These are phyloP conservation scores for Cytospora mali DNA, from an alignment of 2,329 filamentous ascomycete species.

Conservation along the genomic window DNA sequence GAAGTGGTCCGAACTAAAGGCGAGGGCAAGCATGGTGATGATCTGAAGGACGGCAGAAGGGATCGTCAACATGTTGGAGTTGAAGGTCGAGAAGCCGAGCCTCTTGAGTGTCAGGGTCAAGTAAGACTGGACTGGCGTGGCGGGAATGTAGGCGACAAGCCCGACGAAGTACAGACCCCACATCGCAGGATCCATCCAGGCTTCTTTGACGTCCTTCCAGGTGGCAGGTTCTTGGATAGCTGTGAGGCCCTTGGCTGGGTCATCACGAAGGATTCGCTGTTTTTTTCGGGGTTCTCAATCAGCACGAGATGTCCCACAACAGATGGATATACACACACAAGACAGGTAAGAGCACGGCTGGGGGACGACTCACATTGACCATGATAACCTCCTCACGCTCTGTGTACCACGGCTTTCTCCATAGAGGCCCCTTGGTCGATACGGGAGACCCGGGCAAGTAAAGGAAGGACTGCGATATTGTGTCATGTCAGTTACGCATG, in stretches of 20 bases:
- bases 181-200: constrained; percentile 50
- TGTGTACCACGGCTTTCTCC: constrained; percentile 66
- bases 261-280: constrained; percentile 53
- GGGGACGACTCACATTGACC: constrained; percentile 51
- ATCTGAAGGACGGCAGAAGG: constrained; percentile 60
- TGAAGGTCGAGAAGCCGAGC: constrained; percentile 60
- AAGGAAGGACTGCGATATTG: constrained; percentile 48
- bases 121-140: constrained; percentile 50
- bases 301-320: constrained; percentile 1
- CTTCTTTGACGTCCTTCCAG: constrained; percentile 45
- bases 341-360: background rate
- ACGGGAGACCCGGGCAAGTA: constrained; percentile 68
- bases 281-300: background rate
- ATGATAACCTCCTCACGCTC: constrained; percentile 71
- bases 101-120: constrained; percentile 59
- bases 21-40: constrained; percentile 55
- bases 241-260: constrained; percentile 56
- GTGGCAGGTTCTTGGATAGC: constrained; percentile 47
- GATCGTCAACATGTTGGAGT: constrained; percentile 65
- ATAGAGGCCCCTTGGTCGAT: constrained; percentile 63
- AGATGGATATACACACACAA: too few relatives aligned
- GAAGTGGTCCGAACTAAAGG: constrained; percentile 57
- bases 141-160: constrained; percentile 52
- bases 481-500: background rate
- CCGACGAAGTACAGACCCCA: constrained; percentile 56